Evolutionary conservation across 2,329 filamentous ascomycete species (phyloP), one percentile per base, ranked within the genome.

Genomic region (Colletotrichum musicola): DNA sequence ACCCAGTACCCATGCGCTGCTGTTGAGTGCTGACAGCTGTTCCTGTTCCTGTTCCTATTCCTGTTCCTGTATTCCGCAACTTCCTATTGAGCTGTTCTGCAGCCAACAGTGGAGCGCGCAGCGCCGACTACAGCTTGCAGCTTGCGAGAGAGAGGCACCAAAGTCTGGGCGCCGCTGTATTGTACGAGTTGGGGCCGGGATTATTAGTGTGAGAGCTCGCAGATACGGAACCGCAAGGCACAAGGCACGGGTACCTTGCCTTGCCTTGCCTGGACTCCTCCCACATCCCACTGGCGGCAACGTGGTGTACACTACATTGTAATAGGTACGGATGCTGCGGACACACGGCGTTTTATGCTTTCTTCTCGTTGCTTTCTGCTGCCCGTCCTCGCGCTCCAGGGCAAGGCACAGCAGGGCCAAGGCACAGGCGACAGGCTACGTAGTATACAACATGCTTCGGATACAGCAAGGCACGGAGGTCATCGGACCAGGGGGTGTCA

Each of bases 211-310:
- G 14, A 47, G 54, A 46, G 50, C 38, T 44, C 49, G 18, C 49
- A 53, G 65, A 68, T 51, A 58, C 62, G 55, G 55, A 44, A 44
- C 47, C 53, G 61, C 42, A 64, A 54, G 55, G 40, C 20, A 57
- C 42, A 64, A 54, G 55, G 40, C 20, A 57, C 47, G 62, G 65
- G 49, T 60, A 59, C 55, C 55, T 65, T 60, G 55, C 35, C 65
- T 60, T 38, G 51, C 55, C 55, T 65, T 60, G 65, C 35, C 65
- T 60, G 35, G 51, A 56, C 30, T 44, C 30, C 62, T 68, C 62
- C 55, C 62, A 51, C 30, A 51, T 65, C 50, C 62, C 55, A 60
- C 22, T 64, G 16, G 58, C 59, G 25, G 59, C 51, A 10, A 35
- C 30, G 30, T 35, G 30, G 30, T 35, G 30, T 30, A 30, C 2